These are phyloP conservation scores for Cladosporium velox DNA, from an alignment of 2,329 filamentous ascomycete genomes.

Conservation along the genomic window DNA sequence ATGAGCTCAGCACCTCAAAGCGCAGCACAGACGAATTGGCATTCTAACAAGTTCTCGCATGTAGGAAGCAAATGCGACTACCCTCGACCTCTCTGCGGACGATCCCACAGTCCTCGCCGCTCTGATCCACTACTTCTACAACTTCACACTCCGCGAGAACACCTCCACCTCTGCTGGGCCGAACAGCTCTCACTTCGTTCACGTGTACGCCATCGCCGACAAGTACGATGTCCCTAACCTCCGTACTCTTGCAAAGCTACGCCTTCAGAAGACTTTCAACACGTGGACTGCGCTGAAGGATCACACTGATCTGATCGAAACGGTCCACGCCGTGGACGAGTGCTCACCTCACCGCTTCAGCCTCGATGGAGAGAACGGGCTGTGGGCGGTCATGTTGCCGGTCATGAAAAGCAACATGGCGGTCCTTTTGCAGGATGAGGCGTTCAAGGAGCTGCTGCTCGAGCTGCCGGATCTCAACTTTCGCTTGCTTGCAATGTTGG, in stretches of 20 bases:
- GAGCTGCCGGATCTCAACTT: not conserved
- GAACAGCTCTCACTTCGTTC: conserved; percentile 27
- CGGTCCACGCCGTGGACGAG: conserved; percentile 23
- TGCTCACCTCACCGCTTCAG: conserved; percentile 9
- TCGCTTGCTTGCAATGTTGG: not conserved
- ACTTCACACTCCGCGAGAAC: conserved; percentile 21
- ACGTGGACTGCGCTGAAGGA: not conserved
- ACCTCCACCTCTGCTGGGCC: not conserved
- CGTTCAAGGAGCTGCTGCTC: conserved; percentile 3
- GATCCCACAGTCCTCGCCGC: conserved; percentile 58
- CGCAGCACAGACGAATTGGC: too few relatives aligned
- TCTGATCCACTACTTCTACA: conserved; percentile 29
- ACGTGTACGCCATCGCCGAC: conserved; percentile 44
- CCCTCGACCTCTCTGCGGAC: conserved; percentile 57
- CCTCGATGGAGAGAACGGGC: conserved; percentile 4
- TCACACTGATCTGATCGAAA: conserved; percentile 21
- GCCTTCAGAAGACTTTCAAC: conserved; percentile 18
- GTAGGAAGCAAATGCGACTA: conserved; percentile 26
- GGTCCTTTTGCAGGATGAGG: conserved; percentile 8
- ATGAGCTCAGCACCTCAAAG: too few relatives aligned
- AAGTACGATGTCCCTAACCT: conserved; percentile 42
- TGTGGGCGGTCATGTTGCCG: conserved; percentile 26
- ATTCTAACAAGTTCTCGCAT: not conserved
- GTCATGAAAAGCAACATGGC: conserved; percentile 23
- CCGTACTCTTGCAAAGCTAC: conserved; percentile 17